Conservation (phyloP, 306 rosid species). For the Glycyrrhiza uralensis region DNA sequence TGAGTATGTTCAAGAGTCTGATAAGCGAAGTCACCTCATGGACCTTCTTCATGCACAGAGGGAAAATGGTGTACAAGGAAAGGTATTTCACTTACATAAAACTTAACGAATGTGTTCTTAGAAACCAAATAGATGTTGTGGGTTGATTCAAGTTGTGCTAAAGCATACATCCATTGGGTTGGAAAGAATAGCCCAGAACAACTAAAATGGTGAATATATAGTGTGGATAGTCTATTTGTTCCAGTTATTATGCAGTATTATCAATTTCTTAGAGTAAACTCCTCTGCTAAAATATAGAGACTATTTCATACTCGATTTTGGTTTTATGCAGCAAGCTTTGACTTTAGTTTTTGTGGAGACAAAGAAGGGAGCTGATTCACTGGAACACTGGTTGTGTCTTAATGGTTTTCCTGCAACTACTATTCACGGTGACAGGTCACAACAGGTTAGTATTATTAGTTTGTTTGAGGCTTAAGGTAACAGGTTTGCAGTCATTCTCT, state of each 20-base stretch:
- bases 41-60: slow-evolving; percentile 99
- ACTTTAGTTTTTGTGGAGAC: slow-evolving; percentile 94
- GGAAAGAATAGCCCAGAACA: neutral
- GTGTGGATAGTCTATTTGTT: neutral
- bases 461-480: too few relatives aligned
- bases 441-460: slow-evolving; percentile 82
- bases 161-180: neutral
- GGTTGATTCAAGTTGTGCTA: neutral
- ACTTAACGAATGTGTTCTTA: neutral
- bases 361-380: slow-evolving; percentile 89
- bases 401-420: slow-evolving; percentile 90
- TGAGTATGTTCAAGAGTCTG: slow-evolving; percentile 91
- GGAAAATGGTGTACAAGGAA: slow-evolving; percentile 78
- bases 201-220: neutral
- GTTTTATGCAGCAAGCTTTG: slow-evolving; percentile 65
- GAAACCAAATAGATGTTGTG: neutral
- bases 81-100: slow-evolving; percentile 52
- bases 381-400: slow-evolving; percentile 69
- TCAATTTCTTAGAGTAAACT: neutral
- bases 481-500: too few relatives aligned
- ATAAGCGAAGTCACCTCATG: slow-evolving; percentile 98
- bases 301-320: neutral
- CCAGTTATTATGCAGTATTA: too few relatives aligned
- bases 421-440: slow-evolving; percentile 83
- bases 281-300: neutral